Percentiles rank a stretch among this genome's conserved stretches.
phyloP scores from a whole-genome alignment of 164 flowering plant genomes.

The Houttuynia cordata region DNA sequence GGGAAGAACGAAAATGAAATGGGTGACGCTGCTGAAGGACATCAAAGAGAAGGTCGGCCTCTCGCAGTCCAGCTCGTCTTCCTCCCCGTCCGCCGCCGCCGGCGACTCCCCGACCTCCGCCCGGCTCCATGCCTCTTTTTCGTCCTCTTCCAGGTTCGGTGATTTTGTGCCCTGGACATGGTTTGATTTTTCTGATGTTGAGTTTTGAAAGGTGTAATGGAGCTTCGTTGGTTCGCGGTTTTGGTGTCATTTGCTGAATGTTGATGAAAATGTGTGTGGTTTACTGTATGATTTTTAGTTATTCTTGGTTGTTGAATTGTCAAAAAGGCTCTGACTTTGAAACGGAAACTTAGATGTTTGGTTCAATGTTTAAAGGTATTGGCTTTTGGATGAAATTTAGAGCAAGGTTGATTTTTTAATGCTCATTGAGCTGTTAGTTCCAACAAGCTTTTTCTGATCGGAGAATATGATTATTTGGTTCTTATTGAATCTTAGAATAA shows the following conservation, averaged over 20 bases:
- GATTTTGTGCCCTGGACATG: neutral
- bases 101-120: conserved; percentile 10
- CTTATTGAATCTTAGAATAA: too few relatives aligned
- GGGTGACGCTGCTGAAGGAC: conserved; percentile 93
- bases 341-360: too few relatives aligned
- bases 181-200: too few relatives aligned
- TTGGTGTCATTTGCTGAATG: neutral
- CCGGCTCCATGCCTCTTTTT: conserved; percentile 13
- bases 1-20: conserved; percentile 70
- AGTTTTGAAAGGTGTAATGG: neutral
- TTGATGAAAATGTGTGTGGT: neutral
- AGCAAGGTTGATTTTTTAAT: too few relatives aligned
- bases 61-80: conserved; percentile 24
- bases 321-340: neutral
- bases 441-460: too few relatives aligned
- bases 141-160: conserved; percentile 45
- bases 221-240: neutral
- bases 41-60: conserved; percentile 90
- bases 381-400: too few relatives aligned
- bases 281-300: neutral
- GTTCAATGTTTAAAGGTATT: too few relatives aligned
- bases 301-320: neutral
- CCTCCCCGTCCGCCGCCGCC: conserved; percentile 17
- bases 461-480: too few relatives aligned
- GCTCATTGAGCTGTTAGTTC: too few relatives aligned